Percentiles rank a stretch among this genome's conserved stretches.
These are phyloP conservation scores for Phytophthora cajani DNA, from an alignment of 352 stramenopile genomes.

Conservation along the genomic window DNA sequence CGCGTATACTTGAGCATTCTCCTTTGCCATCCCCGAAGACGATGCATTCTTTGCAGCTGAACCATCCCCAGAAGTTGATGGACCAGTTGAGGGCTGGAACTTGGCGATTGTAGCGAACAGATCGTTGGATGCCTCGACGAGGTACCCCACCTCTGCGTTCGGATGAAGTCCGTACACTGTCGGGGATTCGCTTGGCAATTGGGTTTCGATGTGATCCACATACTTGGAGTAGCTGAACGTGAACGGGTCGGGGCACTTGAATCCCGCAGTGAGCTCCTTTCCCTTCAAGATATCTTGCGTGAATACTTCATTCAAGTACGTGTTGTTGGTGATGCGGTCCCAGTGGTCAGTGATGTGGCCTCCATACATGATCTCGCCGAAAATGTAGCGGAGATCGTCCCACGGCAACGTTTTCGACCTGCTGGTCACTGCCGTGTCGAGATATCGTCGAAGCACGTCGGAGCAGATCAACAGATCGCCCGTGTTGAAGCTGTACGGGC, in stretches of 20 bases:
- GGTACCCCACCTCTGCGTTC: constrained; percentile 83
- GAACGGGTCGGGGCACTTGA: constrained; percentile 79
- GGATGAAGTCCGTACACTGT: constrained; percentile 78
- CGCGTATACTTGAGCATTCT: constrained; percentile 41
- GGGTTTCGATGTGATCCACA: constrained; percentile 78
- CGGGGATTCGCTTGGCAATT: constrained; percentile 71
- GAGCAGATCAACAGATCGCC: constrained; percentile 94
- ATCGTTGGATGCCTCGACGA: constrained; percentile 76
- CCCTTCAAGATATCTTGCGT: constrained; percentile 60
- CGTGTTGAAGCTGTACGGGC: constrained; percentile 95
- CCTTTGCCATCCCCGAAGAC: constrained; percentile 28
- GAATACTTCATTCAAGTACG: constrained; percentile 74
- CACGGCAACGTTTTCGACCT: constrained; percentile 61
- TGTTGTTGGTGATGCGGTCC: constrained; percentile 86
- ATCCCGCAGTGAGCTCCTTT: constrained; percentile 70
- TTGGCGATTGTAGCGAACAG: constrained; percentile 89
- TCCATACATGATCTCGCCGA: constrained; percentile 94
- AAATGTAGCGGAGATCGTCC: constrained; percentile 91
- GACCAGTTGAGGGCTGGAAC: constrained; percentile 85
- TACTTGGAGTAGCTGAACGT: constrained; percentile 94
- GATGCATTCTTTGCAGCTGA: constrained; percentile 15
- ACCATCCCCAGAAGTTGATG: constrained; percentile 44
- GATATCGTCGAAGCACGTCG: constrained; percentile 76
- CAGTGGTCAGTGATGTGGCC: constrained; percentile 87
- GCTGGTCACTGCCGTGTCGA: constrained; percentile 43